Evolutionary conservation across 1,284 basidiomycete species (phyloP).

Genomic region (Sparassis latifolia): DNA sequence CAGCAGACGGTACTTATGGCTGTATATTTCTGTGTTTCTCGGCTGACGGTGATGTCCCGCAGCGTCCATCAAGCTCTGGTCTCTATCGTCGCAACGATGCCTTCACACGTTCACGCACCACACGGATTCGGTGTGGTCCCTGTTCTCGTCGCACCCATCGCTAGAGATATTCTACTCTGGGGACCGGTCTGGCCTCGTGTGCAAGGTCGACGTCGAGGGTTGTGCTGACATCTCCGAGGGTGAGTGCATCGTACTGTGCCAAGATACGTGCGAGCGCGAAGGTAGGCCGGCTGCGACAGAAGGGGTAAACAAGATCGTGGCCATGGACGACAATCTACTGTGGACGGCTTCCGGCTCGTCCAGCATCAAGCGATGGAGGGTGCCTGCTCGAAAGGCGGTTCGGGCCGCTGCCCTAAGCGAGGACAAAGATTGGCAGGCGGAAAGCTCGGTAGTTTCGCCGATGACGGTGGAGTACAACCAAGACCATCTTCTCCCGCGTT

Average conservation of each 20-base stretch:
- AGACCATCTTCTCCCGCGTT: constrained; percentile 15
- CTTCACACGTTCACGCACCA: constrained; percentile 97
- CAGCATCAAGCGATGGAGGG: constrained; percentile 77
- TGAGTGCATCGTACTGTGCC: constrained; percentile 82
- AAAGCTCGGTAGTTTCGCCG: constrained; percentile 15
- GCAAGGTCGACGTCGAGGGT: constrained; percentile 84
- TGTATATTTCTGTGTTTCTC: not conserved
- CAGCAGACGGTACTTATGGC: constrained; percentile 65
- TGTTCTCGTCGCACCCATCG: constrained; percentile 82
- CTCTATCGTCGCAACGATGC: constrained; percentile 80
- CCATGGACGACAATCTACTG: constrained; percentile 79
- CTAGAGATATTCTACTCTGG: constrained; percentile 95
- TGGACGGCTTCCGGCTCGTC: constrained; percentile 90
- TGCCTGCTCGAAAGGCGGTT: constrained; percentile 40
- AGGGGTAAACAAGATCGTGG: constrained; percentile 82
- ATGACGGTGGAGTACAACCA: constrained; percentile 12
- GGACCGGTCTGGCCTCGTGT: constrained; percentile 85
- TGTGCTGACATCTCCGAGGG: constrained; percentile 80
- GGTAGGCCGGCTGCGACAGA: constrained; percentile 33
- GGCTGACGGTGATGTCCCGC: constrained; percentile 11
- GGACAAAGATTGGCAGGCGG: constrained; percentile 21
- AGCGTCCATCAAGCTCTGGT: constrained; percentile 91
- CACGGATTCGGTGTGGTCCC: constrained; percentile 91
- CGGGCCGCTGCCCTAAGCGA: constrained; percentile 24
- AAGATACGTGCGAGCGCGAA: constrained; percentile 39